These are phyloP conservation scores for Epichloe bromicola DNA, from an alignment of 2,329 filamentous ascomycete genomes.

Conservation along the genomic window DNA sequence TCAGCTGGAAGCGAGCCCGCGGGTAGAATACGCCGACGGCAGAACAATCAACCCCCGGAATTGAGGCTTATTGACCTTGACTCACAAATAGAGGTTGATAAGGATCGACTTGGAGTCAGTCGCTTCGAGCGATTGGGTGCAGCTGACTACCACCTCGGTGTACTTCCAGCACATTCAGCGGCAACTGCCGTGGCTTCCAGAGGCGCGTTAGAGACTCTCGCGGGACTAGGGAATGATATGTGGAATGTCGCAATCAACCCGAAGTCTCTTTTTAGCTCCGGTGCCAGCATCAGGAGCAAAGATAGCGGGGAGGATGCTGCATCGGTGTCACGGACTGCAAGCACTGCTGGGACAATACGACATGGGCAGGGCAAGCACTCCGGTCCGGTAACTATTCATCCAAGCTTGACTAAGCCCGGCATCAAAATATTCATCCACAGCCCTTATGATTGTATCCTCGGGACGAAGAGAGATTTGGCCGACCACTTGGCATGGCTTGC, in stretches of 20 bases:
- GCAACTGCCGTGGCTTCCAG: conserved; percentile 50
- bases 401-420: conserved; percentile 41
- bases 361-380: conserved; percentile 13
- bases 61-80: conserved; percentile 80
- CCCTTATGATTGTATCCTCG: conserved; percentile 91
- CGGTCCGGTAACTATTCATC: conserved; percentile 29
- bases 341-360: conserved; percentile 18
- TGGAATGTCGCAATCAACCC: conserved; percentile 89
- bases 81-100: conserved; percentile 76
- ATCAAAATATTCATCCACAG: conserved; percentile 85
- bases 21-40: conserved; percentile 55
- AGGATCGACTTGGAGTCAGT: conserved; percentile 73
- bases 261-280: conserved; percentile 73
- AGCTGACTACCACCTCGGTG: conserved; percentile 80
- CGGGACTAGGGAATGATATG: conserved; percentile 59
- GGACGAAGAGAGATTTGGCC: conserved; percentile 70
- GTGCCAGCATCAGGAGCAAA: conserved; percentile 58
- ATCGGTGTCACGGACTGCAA: conserved; percentile 33
- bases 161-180: conserved; percentile 62
- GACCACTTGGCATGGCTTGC: conserved; percentile 83
- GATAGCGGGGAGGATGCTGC: conserved; percentile 44
- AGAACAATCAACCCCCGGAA: conserved; percentile 81
- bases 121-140: conserved; percentile 77
- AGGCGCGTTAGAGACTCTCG: conserved; percentile 65
- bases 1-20: conserved; percentile 45